Evolutionary conservation across 306 rosid species (phyloP).

Genomic region (Luffa acutangula): DNA sequence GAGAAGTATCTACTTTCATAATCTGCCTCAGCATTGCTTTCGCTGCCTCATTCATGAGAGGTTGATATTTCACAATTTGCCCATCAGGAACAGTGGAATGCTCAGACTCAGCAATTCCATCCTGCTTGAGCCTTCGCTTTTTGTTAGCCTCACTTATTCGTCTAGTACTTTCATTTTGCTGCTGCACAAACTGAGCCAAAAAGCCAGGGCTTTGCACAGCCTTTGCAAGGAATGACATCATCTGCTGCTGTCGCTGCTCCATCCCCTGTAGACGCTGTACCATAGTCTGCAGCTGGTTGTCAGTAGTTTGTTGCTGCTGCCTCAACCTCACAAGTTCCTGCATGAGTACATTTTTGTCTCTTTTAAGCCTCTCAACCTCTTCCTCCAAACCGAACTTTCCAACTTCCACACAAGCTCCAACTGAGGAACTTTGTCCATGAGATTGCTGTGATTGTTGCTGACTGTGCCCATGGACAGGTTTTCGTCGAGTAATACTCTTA

Average conservation of each 20-base stretch:
- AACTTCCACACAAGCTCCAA: conserved; percentile 91
- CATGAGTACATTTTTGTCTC: conserved; percentile 97
- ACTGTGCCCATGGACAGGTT: conserved; percentile 79
- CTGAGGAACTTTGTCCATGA: conserved; percentile 65
- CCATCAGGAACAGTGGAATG: conserved; percentile 54
- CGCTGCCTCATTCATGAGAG: conserved; percentile 60
- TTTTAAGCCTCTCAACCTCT: conserved; percentile 92
- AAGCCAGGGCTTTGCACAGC: conserved; percentile 96
- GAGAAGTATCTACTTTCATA: conserved; percentile 54
- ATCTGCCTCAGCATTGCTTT: conserved; percentile 74
- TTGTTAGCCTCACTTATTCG: conserved; percentile 70
- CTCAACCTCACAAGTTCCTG: conserved; percentile 94
- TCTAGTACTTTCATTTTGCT: conserved; percentile 77
- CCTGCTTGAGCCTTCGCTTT: conserved; percentile 79
- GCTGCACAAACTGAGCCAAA: conserved; percentile 89
- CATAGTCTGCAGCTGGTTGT: conserved; percentile 84
- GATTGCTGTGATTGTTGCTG: conserved; percentile 60
- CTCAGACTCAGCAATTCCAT: conserved; percentile 45
- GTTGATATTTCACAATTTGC: conserved; percentile 80
- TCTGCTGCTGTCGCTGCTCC: conserved; percentile 97
- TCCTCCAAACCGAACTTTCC: conserved; percentile 97
- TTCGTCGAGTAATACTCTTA: conserved; percentile 66
- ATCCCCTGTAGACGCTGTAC: conserved; percentile 92
- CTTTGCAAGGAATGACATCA: conserved; percentile 98
- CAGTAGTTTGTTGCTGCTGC: conserved; percentile 97